phyloP scores from a whole-genome alignment of 192 early-diverging fungal species.

The Umbelopsis sp. region DNA sequence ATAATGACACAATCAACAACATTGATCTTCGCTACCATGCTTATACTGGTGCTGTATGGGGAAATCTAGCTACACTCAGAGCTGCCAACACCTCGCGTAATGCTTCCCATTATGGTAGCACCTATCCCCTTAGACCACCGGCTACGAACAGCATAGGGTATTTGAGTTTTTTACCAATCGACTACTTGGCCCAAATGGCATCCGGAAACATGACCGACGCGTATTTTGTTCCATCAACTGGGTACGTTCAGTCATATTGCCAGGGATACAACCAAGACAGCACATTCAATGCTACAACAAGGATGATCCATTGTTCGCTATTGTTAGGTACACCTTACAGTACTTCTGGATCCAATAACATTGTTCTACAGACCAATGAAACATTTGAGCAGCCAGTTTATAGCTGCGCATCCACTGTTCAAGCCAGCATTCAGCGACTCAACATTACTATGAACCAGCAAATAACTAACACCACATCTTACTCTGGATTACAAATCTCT shows the following conservation, averaged over 20 bases:
- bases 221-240: neutral
- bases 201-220: neutral
- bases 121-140: neutral
- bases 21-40: slow-evolving; percentile 6
- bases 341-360: neutral
- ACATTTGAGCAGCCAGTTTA: neutral
- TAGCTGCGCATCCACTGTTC: neutral
- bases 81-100: neutral
- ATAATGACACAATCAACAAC: neutral
- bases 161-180: neutral
- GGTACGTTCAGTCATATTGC: neutral
- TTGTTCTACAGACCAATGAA: neutral
- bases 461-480: no score
- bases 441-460: slow-evolving; percentile 4
- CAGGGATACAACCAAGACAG: neutral
- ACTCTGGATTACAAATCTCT: neutral
- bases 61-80: neutral
- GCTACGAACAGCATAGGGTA: neutral
- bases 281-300: neutral
- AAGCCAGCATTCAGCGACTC: neutral
- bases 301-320: neutral
- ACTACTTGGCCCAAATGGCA: neutral
- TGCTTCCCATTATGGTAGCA: neutral
- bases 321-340: neutral
- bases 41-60: slow-evolving; percentile 1